Base-by-base conservation (phyloP, 139 green algal species). In the Chlorella vulgaris region DNA sequence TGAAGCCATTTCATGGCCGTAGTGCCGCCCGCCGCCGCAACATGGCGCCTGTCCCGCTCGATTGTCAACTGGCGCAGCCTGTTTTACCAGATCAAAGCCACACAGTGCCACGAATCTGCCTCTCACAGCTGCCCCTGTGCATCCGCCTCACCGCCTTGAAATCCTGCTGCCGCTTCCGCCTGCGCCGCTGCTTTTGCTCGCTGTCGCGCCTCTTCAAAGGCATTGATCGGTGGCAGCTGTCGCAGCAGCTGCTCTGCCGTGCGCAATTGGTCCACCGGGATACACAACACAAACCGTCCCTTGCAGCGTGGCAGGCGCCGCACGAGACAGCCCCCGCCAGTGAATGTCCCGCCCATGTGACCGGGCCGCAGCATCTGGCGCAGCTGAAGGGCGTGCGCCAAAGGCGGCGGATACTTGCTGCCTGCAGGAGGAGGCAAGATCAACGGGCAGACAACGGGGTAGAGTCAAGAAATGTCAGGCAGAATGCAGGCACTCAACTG, bases 241-340 rank as follows among this genome's bases (percentile, higher is more conserved):
- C 53, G 22, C 40, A 84, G 28, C 0, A 7, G 28, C 33, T 31
- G 55, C 66, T 69, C 39, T 1, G 36, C 58, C 39, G 5, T 7
- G 0, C 7, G 13, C 43, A 38, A 18, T 22, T 79, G 28, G 29
- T n/a, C 18, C 22, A 69, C 43, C 31, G 67, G 22, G 24, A 84
- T 47, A 24, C 67, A 74, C 58, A 79, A 4, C 67, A 66, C 24
- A 19, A 61, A 69, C 0, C 66, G 33, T 0, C 79, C 79, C 35
- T 53, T 70, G 79, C 47, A 71, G 58, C 70, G 79, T 24, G 33
- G 7, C 39, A 84, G 26, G 10, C 10, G 79, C n/a, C 22, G 43
- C 31, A 84, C 19, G 36, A 75, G 21, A 58, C 79, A 84, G 63
- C 79, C 79, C 31, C 67, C 66, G 6, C 66, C 67, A 7, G 66